Percentiles rank a stretch among this genome's conserved stretches.
Evolutionary conservation across 164 flowering plant species (phyloP).

Genomic region (Nelumbo lutea): DNA sequence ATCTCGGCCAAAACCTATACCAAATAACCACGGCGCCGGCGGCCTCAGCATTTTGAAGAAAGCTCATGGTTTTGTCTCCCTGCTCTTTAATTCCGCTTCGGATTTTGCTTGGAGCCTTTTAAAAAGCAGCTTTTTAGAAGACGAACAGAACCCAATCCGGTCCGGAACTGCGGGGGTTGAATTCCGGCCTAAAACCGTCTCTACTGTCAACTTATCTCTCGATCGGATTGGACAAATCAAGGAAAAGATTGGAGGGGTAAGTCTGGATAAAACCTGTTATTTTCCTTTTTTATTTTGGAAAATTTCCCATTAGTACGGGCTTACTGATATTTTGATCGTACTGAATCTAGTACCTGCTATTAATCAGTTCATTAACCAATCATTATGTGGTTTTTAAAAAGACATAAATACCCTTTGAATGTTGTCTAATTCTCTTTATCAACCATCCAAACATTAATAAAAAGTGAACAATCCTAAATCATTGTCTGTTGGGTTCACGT

Average conservation of each 20-base stretch:
- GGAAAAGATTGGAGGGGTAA: conserved; percentile 48
- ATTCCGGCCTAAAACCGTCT: conserved; percentile 29
- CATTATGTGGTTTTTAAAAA: too few species aligned
- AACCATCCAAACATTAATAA: too few species aligned
- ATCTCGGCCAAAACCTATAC: neutral
- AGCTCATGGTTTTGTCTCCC: conserved; percentile 16
- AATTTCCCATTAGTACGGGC: too few species aligned
- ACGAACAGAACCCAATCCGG: conserved; percentile 41
- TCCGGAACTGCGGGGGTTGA: conserved; percentile 36
- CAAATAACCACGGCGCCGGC: neutral
- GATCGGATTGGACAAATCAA: conserved; percentile 46
- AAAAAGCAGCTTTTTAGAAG: conserved; percentile 37
- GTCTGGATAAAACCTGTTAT: neutral
- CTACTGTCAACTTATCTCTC: conserved; percentile 38
- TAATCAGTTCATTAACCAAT: too few species aligned
- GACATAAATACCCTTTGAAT: too few species aligned
- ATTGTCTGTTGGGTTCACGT: too few species aligned
- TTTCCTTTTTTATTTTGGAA: too few species aligned
- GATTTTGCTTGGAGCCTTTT: conserved; percentile 44
- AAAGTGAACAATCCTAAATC: too few species aligned
- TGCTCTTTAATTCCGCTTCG: conserved; percentile 15
- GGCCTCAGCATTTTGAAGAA: neutral
- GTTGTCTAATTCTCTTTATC: too few species aligned
- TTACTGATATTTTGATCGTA: too few species aligned
- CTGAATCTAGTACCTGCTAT: too few species aligned